Conservation (phyloP, 306 rosid species). For the Prunus mume region DNA sequence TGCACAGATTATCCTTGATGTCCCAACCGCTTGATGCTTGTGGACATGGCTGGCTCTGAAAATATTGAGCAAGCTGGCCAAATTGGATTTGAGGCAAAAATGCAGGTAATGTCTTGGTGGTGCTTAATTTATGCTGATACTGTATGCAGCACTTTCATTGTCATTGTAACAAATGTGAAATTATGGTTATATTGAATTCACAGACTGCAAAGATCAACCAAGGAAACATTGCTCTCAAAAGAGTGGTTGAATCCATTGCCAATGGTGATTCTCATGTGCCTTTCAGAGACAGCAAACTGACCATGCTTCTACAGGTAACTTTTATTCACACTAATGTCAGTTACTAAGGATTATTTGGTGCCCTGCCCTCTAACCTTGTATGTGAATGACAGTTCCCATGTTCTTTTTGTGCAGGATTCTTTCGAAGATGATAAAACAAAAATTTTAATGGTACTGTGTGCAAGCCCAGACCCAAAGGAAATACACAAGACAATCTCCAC, state of each 20-base stretch:
- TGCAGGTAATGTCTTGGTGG: constrained; percentile 61
- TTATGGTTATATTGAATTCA: constrained; percentile 10
- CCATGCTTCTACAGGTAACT: constrained; percentile 98
- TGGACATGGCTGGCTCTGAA: constrained; percentile 99
- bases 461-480: constrained; percentile 95
- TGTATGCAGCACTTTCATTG: not conserved
- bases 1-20: constrained; percentile 83
- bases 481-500: constrained; percentile 94
- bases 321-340: not conserved
- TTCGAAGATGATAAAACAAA: constrained; percentile 97
- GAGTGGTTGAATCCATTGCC: constrained; percentile 98
- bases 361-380: constrained; percentile 13
- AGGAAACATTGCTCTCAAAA: constrained; percentile 89
- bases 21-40: constrained; percentile 95
- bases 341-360: constrained; percentile 10
- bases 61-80: constrained; percentile 99
- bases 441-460: constrained; percentile 89
- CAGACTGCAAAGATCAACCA: constrained; percentile 98
- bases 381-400: constrained; percentile 6
- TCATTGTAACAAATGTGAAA: not conserved
- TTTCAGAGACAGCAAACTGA: constrained; percentile 96
- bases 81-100: constrained; percentile 93
- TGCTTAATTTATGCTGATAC: not conserved
- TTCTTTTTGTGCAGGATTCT: constrained; percentile 65
- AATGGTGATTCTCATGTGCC: constrained; percentile 99